A percentile compares a stretch with the other conserved stretches of the same genome.
phyloP scores from a whole-genome alignment of 2,329 filamentous ascomycete species.

The Talaromyces funiculosus region DNA sequence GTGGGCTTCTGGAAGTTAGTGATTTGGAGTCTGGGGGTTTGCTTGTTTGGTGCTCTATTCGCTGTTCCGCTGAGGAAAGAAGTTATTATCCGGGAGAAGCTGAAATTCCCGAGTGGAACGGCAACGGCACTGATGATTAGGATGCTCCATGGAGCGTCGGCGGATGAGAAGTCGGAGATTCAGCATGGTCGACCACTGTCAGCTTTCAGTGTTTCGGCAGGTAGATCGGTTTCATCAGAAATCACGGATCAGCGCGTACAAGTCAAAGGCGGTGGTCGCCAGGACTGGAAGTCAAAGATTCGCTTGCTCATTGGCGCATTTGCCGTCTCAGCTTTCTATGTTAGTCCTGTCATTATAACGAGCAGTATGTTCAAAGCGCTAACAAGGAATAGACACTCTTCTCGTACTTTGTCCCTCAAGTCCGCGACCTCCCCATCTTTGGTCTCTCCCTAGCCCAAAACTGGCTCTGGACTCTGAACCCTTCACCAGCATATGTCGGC shows the following conservation, averaged over 20 bases:
- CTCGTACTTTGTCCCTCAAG: slow-evolving; percentile 82
- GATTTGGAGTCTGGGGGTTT: slow-evolving; percentile 85
- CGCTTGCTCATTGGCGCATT: slow-evolving; percentile 56
- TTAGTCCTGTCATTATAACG: slow-evolving; percentile 23
- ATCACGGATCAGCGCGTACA: slow-evolving; percentile 32
- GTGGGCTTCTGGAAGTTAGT: slow-evolving; percentile 72
- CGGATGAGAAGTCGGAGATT: slow-evolving; percentile 31
- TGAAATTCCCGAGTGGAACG: slow-evolving; percentile 93
- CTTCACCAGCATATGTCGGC: slow-evolving; percentile 92
- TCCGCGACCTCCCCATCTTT: slow-evolving; percentile 83
- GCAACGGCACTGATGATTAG: slow-evolving; percentile 91
- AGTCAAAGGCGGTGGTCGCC: slow-evolving; percentile 32
- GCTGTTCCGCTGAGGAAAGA: slow-evolving; percentile 85
- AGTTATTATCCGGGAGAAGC: slow-evolving; percentile 84
- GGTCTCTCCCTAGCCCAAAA: slow-evolving; percentile 65
- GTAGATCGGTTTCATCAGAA: not conserved
- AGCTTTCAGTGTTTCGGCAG: not conserved
- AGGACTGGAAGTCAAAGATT: slow-evolving; percentile 59
- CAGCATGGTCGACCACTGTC: not conserved
- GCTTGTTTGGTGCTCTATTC: slow-evolving; percentile 95
- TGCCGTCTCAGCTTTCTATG: slow-evolving; percentile 52
- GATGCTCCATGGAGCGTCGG: slow-evolving; percentile 66
- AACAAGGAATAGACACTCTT: slow-evolving; percentile 59
- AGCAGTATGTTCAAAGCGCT: slow-evolving; percentile 15
- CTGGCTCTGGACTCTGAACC: slow-evolving; percentile 96